Conservation (phyloP, 495 filamentous ascomycete genomes). For the Podospora sp. region DNA sequence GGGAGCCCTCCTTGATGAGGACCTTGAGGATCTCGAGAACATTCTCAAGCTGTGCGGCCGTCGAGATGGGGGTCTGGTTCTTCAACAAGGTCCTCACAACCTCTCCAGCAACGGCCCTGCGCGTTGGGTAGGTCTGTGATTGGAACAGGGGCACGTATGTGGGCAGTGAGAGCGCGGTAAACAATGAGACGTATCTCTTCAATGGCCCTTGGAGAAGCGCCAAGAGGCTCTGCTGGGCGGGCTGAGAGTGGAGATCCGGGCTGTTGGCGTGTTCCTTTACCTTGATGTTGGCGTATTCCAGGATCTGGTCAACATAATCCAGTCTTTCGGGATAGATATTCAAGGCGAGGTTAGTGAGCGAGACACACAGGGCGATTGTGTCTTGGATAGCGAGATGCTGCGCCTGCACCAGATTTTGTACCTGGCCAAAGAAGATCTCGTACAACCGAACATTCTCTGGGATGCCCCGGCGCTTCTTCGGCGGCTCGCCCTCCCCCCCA, state of each 20-base stretch:
- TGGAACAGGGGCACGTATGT: slow-evolving; percentile 88
- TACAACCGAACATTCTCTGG: slow-evolving; percentile 88
- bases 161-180: slow-evolving; percentile 88
- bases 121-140: slow-evolving; percentile 89
- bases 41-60: slow-evolving; percentile 77
- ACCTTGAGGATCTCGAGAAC: slow-evolving; percentile 86
- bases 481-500: slow-evolving; percentile 39
- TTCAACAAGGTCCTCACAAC: slow-evolving; percentile 76
- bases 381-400: slow-evolving; percentile 93
- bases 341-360: slow-evolving; percentile 86
- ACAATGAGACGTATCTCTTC: slow-evolving; percentile 86
- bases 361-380: slow-evolving; percentile 88
- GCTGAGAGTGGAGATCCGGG: slow-evolving; percentile 85
- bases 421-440: slow-evolving; percentile 97
- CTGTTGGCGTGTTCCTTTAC: slow-evolving; percentile 89
- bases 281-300: slow-evolving; percentile 86
- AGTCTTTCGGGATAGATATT: slow-evolving; percentile 92
- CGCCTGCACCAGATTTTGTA: slow-evolving; percentile 85
- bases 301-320: slow-evolving; percentile 93
- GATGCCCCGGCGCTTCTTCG: slow-evolving; percentile 66
- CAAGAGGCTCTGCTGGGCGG: slow-evolving; percentile 84
- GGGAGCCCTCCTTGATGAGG: slow-evolving; percentile 87
- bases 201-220: slow-evolving; percentile 85
- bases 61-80: slow-evolving; percentile 77
- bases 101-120: slow-evolving; percentile 86